Base-by-base conservation (phyloP, 2,329 filamentous ascomycete species). In the Botrytis galanthina region DNA sequence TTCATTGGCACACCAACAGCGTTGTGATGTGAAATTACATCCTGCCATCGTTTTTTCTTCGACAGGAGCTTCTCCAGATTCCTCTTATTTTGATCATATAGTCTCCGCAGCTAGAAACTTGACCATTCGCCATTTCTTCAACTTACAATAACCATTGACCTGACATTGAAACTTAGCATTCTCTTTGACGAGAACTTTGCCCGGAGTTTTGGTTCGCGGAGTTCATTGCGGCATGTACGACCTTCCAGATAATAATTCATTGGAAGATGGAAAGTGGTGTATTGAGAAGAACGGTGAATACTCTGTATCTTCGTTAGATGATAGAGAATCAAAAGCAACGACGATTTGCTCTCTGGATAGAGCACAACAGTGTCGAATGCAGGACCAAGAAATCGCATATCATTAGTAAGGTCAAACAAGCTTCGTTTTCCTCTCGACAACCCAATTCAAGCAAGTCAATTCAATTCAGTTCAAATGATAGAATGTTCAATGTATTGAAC, bases 231-330 rank as follows among this genome's bases (percentile, higher is more conserved):
- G 26, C 26, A 6, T 14, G 26, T 26, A 51, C 26, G 26, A n/a
- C 4, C 10, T 6, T 14, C 26, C 48, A n/a, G 26, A n/a, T 51
- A 6, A 51, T 6, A 0, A 1, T n/a, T n/a, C 3, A n/a, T n/a
- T 26, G 6, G 0, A n/a, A n/a, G 48, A 26, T 51, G 26, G 10
- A 51, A n/a, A 14, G 26, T n/a, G 26, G 1, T 51, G 10, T 10
- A 51, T n/a, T 14, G 10, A n/a, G 48, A 51, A 5, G 4, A 1
- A 14, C 14, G 26, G 48, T 14, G 4, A n/a, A 51, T 51, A 26
- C 5, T 14, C 1, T 51, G 5, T 14, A n/a, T 51, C 22, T 51
- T 51, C 26, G n/a, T n/a, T 6, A 6, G 8, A 14, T n/a, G 20
- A 48, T 1, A 48, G 46, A 26, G 3, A 4, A 48, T 48, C 46